These are phyloP conservation scores for Mucor irregularis DNA, from an alignment of 371 early-diverging fungal species.

Conservation along the genomic window DNA sequence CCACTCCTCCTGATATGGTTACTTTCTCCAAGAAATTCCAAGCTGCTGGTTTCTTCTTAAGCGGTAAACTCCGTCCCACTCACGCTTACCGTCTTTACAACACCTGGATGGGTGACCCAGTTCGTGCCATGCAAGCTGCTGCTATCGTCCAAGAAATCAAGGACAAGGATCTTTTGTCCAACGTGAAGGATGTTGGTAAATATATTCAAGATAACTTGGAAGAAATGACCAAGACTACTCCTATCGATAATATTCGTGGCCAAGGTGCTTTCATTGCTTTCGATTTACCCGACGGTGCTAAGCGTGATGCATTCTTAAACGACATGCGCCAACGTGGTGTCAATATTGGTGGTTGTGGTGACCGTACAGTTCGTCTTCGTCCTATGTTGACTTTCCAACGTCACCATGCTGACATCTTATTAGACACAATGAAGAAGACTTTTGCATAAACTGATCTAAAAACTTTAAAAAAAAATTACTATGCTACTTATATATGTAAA, in stretches of 20 bases:
- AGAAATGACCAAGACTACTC: conserved; percentile 29
- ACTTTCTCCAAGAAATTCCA: conserved; percentile 82
- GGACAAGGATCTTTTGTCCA: conserved; percentile 52
- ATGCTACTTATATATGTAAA: background rate
- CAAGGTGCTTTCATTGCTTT: conserved; percentile 74
- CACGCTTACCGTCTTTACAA: conserved; percentile 73
- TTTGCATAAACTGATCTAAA: conserved; percentile 13
- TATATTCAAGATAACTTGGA: conserved; percentile 55
- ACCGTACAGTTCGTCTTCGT: conserved; percentile 62
- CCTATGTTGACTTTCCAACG: conserved; percentile 75
- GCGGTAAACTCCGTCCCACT: conserved; percentile 54
- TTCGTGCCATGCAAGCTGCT: conserved; percentile 68
- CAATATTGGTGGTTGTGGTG: conserved; percentile 75
- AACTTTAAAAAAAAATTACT: too few species aligned
- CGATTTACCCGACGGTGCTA: conserved; percentile 53
- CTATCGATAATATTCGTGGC: conserved; percentile 57
- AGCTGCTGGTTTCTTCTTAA: conserved; percentile 72
- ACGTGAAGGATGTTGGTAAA: conserved; percentile 55
- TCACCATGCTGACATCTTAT: conserved; percentile 70
- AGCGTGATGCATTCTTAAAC: conserved; percentile 55
- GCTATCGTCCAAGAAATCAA: conserved; percentile 64
- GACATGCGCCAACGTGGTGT: conserved; percentile 68
- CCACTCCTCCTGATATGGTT: conserved; percentile 72
- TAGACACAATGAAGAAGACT: conserved; percentile 52
- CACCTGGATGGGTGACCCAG: conserved; percentile 78